Evolutionary conservation across 139 green algal genomes (phyloP), one percentile per base, ranked within the genome.

Genomic region (Closterium sp.): DNA sequence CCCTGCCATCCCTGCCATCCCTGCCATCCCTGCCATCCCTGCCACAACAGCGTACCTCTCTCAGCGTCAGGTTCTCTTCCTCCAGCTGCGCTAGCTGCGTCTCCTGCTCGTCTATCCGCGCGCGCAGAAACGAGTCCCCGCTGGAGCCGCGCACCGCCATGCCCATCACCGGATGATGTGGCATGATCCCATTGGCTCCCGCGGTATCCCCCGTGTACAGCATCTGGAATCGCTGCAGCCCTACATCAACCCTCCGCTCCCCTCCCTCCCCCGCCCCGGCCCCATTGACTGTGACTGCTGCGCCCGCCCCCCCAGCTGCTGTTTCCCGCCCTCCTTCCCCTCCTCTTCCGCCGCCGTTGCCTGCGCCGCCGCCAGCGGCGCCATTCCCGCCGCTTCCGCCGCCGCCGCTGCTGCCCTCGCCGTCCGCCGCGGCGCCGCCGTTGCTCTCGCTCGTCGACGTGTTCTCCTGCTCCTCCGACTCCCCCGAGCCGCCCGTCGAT

Each of bases 31-130:
- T n/a, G n/a, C 2, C 6, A 1, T 16, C 12, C 9, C 55, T 76
- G 55, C 83, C 83, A 31, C 19, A 83, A 83, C 16, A 10, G 16
- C 28, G 25, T 38, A 91, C 88, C 88, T 91, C 88, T 87, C n/a
- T 55, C 21, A 91, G 88, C 34, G 88, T 91, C 88, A 91, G 35
- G 32, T 91, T 91, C 34, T 91, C 88, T 28, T 91, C 88, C 31
- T 91, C 76, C 30, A 91, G 88, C 33, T 91, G 88, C 2, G 38
- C 55, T 25, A 91, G 64, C 30, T 91, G 76, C 31, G 30, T 88
- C 55, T 91, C 88, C 55, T 91, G 88, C 36, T 91, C 88, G 34
- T 91, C 88, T 30, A 91, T 84, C 25, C 88, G 30, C 33, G 88
- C 88, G 12, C 36, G 35, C 30, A 91, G 34, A 87, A 91, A 91